Conservation (phyloP, 2,329 filamentous ascomycete genomes). For the Juglanconis oblonga region DNA sequence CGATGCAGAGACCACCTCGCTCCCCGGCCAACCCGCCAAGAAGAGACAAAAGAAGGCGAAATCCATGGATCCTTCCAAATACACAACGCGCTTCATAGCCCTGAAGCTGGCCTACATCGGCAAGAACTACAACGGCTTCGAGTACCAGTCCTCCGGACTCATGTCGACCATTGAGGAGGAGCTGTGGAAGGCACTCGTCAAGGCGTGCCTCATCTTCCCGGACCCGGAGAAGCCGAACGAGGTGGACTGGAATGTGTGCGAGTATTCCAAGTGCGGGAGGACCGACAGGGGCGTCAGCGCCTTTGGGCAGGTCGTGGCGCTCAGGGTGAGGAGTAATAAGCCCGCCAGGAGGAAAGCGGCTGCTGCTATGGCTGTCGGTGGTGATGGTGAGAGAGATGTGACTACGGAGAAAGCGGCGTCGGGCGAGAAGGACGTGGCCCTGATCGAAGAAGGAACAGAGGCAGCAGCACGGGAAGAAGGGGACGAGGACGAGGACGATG, state of each 20-base stretch:
- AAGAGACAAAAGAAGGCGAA: slow-evolving; percentile 36
- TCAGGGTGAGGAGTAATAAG: slow-evolving; percentile 76
- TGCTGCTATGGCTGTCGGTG: slow-evolving; percentile 19
- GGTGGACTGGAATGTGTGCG: slow-evolving; percentile 77
- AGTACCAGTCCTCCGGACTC: slow-evolving; percentile 72
- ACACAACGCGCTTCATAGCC: slow-evolving; percentile 80
- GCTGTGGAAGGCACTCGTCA: slow-evolving; percentile 85
- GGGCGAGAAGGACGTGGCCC: not conserved
- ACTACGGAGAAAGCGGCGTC: not conserved
- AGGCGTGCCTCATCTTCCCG: slow-evolving; percentile 67
- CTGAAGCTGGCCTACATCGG: slow-evolving; percentile 94
- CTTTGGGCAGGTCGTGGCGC: slow-evolving; percentile 89
- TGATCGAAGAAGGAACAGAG: slow-evolving; percentile 15
- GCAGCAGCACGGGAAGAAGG: slow-evolving; percentile 9
- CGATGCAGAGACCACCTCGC: not conserved
- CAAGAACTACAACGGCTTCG: slow-evolving; percentile 87
- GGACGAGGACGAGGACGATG: slow-evolving; percentile 39
- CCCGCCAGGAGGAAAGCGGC: slow-evolving; percentile 46
- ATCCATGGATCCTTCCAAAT: slow-evolving; percentile 74
- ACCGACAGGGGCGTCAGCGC: slow-evolving; percentile 93
- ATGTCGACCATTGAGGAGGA: slow-evolving; percentile 88
- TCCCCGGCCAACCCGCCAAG: slow-evolving; percentile 2
- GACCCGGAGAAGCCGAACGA: slow-evolving; percentile 61
- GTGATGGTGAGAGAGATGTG: slow-evolving; percentile 9
- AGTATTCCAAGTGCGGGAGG: slow-evolving; percentile 92